Percentiles rank a stretch among this genome's conserved stretches.
These are phyloP conservation scores for Solanum hybrid DNA, from an alignment of 305 asterid genomes.

Conservation along the genomic window DNA sequence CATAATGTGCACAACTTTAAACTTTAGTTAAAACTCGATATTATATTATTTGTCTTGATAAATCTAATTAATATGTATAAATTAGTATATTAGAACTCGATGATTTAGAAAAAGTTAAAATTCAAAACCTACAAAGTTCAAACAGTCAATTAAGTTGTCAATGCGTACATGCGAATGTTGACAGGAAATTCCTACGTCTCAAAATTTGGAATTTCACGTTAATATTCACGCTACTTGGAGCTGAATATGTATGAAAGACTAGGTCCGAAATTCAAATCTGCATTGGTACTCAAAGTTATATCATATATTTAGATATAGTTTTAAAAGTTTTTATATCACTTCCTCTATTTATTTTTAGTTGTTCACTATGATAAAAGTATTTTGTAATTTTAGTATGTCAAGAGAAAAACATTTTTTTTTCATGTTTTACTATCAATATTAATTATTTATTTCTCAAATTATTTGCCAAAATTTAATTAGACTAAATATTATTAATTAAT, in stretches of 20 bases:
- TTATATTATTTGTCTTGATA: neutral
- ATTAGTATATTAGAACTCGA: neutral
- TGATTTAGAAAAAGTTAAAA: neutral
- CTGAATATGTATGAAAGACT: neutral
- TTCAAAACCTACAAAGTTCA: neutral
- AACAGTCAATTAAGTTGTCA: neutral
- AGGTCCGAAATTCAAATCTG: neutral
- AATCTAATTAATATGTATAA: neutral
- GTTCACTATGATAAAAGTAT: too few relatives aligned
- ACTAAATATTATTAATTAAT: neutral
- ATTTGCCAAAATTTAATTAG: too few relatives aligned
- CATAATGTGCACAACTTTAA: neutral
- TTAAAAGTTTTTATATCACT: neutral
- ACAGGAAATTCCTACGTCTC: neutral
- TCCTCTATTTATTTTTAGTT: neutral
- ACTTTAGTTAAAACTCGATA: neutral
- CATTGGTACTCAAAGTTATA: neutral
- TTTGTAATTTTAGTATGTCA: too few relatives aligned
- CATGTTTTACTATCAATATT: too few relatives aligned
- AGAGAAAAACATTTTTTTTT: neutral
- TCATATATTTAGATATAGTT: neutral
- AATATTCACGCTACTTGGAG: neutral
- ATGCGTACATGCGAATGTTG: neutral
- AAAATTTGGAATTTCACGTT: neutral
- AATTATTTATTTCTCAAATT: too few relatives aligned